Evolutionary conservation across 345 rosid genomes (phyloP).

Genomic region (Eucalyptus tenuipes): DNA sequence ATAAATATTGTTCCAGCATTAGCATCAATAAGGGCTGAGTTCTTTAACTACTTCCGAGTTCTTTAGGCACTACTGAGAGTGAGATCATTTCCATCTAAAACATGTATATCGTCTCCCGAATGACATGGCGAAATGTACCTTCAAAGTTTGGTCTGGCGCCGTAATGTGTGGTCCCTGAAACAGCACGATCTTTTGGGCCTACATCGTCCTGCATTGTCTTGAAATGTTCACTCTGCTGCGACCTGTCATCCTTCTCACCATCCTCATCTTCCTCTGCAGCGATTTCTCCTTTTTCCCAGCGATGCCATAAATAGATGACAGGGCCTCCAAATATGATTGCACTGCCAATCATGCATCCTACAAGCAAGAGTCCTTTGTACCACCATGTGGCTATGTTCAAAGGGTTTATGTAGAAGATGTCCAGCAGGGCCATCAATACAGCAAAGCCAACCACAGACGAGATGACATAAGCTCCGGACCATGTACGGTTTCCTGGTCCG

Average conservation of each 20-base stretch:
- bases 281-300: slow-evolving; percentile 30
- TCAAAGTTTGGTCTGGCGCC: slow-evolving; percentile 72
- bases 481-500: slow-evolving; percentile 60
- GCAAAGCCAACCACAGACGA: slow-evolving; percentile 49
- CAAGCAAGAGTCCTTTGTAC: slow-evolving; percentile 69
- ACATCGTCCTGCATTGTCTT: background rate
- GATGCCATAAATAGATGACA: slow-evolving; percentile 61
- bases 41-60: background rate
- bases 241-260: background rate
- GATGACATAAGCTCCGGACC: slow-evolving; percentile 67
- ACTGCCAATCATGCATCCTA: slow-evolving; percentile 57
- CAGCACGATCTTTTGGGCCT: background rate
- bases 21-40: background rate
- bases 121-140: slow-evolving; percentile 21
- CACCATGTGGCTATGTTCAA: slow-evolving; percentile 50
- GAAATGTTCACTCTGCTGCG: background rate
- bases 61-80: background rate
- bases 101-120: background rate
- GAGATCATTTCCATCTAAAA: background rate
- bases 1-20: background rate
- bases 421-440: slow-evolving; percentile 22
- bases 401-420: slow-evolving; percentile 49
- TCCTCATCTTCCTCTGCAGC: slow-evolving; percentile 1
- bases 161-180: slow-evolving; percentile 14
- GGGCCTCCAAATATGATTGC: slow-evolving; percentile 56